A percentile compares a stretch with the other conserved stretches of the same genome.
phyloP scores from a whole-genome alignment of 805 yeast species.

The Candida quercuum region DNA sequence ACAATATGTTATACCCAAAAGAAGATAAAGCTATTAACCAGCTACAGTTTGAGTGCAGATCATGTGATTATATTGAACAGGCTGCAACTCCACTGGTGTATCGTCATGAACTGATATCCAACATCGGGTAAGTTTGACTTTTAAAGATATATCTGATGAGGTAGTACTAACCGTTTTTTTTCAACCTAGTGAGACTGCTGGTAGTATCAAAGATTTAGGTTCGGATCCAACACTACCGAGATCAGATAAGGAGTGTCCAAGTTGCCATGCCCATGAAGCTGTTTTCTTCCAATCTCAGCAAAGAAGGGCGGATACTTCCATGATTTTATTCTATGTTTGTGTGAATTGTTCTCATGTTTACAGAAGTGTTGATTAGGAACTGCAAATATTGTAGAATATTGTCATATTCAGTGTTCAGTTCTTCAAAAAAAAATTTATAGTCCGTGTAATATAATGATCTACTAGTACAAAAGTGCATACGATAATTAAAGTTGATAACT shows the following conservation, averaged over 20 bases:
- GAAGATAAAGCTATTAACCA: slow-evolving; percentile 75
- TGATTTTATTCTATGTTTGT: slow-evolving; percentile 93
- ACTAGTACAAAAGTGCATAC: no score
- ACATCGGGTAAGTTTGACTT: slow-evolving; percentile 59
- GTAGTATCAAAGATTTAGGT: slow-evolving; percentile 93
- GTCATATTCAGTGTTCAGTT: no score
- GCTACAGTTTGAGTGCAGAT: slow-evolving; percentile 87
- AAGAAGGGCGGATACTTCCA: slow-evolving; percentile 88
- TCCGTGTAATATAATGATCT: no score
- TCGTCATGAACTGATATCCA: slow-evolving; percentile 87
- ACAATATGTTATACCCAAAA: slow-evolving; percentile 96
- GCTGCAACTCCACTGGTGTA: slow-evolving; percentile 86
- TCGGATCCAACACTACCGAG: slow-evolving; percentile 97
- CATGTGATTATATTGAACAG: slow-evolving; percentile 88
- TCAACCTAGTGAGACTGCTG: slow-evolving; percentile 72
- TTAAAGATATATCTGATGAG: neutral
- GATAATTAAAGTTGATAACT: no score
- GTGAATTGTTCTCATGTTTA: slow-evolving; percentile 73
- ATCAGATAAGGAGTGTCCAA: slow-evolving; percentile 89
- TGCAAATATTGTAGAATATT: neutral
- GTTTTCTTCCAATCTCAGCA: slow-evolving; percentile 98
- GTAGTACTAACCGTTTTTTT: neutral
- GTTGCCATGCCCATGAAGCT: slow-evolving; percentile 81
- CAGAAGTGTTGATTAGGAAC: slow-evolving; percentile 20
- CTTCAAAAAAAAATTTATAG: no score